These are phyloP conservation scores for Pseudocercospora pini-densiflorae DNA, from an alignment of 2,329 filamentous ascomycete genomes.

Conservation along the genomic window DNA sequence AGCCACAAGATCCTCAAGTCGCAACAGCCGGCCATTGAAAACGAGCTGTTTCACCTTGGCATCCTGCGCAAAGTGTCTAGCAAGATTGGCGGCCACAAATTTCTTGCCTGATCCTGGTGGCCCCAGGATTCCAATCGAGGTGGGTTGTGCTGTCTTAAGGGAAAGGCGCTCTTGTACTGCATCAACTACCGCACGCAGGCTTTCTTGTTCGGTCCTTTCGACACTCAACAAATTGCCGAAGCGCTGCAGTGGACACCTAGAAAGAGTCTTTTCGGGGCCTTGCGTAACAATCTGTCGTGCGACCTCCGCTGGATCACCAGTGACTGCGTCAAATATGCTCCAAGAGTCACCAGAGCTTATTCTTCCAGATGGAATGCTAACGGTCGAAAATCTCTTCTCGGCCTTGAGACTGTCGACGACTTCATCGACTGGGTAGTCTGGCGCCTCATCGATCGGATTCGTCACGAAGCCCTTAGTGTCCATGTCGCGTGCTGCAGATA, in stretches of 20 bases:
- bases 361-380: conserved; percentile 37
- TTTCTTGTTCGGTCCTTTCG: conserved; percentile 39
- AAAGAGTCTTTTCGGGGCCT: conserved; percentile 38
- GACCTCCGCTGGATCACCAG: conserved; percentile 40
- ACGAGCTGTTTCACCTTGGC: conserved; percentile 31
- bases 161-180: conserved; percentile 37
- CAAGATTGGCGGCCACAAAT: conserved; percentile 38
- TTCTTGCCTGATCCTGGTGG: conserved; percentile 41
- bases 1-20: conserved; percentile 33
- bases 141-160: conserved; percentile 31
- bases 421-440: conserved; percentile 36
- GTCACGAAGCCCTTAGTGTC: conserved; percentile 34
- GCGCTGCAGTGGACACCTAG: conserved; percentile 34
- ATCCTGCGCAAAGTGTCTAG: conserved; percentile 32
- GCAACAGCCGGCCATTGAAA: conserved; percentile 38
- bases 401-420: conserved; percentile 32
- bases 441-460: conserved; percentile 29
- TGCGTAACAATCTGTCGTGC: conserved; percentile 39
- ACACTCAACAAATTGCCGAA: conserved; percentile 38
- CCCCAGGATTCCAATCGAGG: conserved; percentile 39
- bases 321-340: conserved; percentile 40
- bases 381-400: conserved; percentile 33
- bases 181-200: conserved; percentile 36
- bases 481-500: conserved; percentile 35
- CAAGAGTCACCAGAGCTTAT: conserved; percentile 42